Conservation (phyloP, 2,329 filamentous ascomycete genomes). For the Xylariaceae sp. region DNA sequence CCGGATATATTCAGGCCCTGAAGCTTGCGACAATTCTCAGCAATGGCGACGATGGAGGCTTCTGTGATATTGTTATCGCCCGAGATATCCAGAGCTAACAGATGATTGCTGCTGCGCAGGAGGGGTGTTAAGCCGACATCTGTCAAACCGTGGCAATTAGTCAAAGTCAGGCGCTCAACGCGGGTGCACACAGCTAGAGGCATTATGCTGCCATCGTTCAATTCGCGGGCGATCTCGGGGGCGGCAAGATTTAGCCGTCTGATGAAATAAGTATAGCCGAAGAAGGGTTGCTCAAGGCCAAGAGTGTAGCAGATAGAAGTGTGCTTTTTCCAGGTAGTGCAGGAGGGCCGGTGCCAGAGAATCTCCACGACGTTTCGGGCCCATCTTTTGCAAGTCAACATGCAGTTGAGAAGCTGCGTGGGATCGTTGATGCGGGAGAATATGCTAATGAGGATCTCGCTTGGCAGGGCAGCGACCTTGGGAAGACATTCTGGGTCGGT, state of each 20-base stretch:
- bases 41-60: slow-evolving; percentile 53
- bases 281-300: slow-evolving; percentile 68
- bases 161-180: slow-evolving; percentile 87
- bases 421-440: slow-evolving; percentile 78
- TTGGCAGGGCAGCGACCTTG: slow-evolving; percentile 82
- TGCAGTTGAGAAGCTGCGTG: slow-evolving; percentile 75
- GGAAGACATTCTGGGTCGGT: slow-evolving; percentile 63
- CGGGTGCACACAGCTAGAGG: slow-evolving; percentile 82
- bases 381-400: slow-evolving; percentile 94
- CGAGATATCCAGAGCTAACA: slow-evolving; percentile 88
- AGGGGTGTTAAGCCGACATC: slow-evolving; percentile 79
- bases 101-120: slow-evolving; percentile 70
- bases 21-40: slow-evolving; percentile 74
- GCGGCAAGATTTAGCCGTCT: slow-evolving; percentile 86
- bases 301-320: slow-evolving; percentile 77
- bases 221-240: slow-evolving; percentile 55
- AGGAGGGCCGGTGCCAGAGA: slow-evolving; percentile 90
- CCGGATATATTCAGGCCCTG: slow-evolving; percentile 91
- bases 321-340: slow-evolving; percentile 80
- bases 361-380: slow-evolving; percentile 87
- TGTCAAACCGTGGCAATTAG: slow-evolving; percentile 79
- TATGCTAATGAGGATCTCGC: slow-evolving; percentile 90
- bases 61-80: slow-evolving; percentile 60
- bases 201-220: slow-evolving; percentile 86
- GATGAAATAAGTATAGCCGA: slow-evolving; percentile 84